phyloP scores from a whole-genome alignment of 2,329 filamentous ascomycete genomes.

The Lomentospora prolificans region DNA sequence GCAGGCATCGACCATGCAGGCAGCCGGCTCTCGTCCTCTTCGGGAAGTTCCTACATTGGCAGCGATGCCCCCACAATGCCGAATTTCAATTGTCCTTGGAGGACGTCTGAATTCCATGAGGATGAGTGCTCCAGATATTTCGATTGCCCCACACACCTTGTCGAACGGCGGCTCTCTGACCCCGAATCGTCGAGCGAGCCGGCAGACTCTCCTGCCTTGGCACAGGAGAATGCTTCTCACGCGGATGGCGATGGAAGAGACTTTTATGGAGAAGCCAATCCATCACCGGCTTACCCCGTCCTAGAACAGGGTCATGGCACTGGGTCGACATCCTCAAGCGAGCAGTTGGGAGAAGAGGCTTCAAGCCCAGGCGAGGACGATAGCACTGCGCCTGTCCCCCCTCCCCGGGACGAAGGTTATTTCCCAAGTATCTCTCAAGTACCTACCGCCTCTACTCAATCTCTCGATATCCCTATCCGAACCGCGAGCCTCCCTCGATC shows the following conservation, averaged over 20 bases:
- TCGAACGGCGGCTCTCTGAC: constrained; percentile 26
- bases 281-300: neutral
- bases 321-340: neutral
- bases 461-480: constrained; percentile 1
- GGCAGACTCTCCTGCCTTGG: neutral
- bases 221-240: neutral
- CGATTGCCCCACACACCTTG: constrained; percentile 37
- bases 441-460: neutral
- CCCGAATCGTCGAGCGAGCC: neutral
- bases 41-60: constrained; percentile 28
- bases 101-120: constrained; percentile 26
- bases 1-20: neutral
- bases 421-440: neutral
- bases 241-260: neutral
- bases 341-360: neutral
- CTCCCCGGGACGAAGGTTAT: neutral
- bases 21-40: constrained; percentile 15
- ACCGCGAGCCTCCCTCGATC: neutral
- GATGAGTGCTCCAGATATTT: constrained; percentile 37
- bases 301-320: no score
- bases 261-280: neutral
- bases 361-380: neutral
- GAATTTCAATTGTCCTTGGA: constrained; percentile 25
- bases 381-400: neutral
- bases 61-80: constrained; percentile 19